Conservation (phyloP, 1,139 yeast genomes). For the Geotrichum fermentans region DNA sequence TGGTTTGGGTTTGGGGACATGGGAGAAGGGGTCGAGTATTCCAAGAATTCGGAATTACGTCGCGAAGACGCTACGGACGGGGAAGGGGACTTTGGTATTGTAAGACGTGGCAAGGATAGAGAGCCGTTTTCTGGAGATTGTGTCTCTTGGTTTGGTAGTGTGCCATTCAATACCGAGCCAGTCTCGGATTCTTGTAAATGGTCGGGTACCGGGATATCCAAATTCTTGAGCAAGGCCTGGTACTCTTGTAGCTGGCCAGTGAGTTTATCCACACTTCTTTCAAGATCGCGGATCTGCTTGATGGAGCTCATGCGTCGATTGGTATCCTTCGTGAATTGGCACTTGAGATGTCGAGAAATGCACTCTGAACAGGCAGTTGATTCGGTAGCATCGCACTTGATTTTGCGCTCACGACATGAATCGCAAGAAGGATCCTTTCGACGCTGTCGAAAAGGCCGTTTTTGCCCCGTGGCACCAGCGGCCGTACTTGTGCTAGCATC, state of each 20-base stretch:
- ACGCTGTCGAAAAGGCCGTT: conserved; percentile 31
- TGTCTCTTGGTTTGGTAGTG: background rate
- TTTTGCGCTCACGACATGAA: conserved; percentile 36
- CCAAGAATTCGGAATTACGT: conserved; percentile 9
- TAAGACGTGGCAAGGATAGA: conserved; percentile 3
- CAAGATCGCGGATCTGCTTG: conserved; percentile 27
- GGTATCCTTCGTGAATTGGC: conserved; percentile 33
- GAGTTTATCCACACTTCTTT: conserved; percentile 22
- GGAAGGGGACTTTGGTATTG: conserved; percentile 11
- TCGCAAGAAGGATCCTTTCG: conserved; percentile 36
- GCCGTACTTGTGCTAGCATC: conserved; percentile 1
- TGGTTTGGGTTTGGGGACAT: conserved; percentile 7
- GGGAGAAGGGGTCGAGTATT: conserved; percentile 7
- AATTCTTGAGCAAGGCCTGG: conserved; percentile 20
- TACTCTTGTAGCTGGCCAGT: conserved; percentile 21
- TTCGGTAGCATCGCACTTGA: conserved; percentile 35
- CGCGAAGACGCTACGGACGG: conserved; percentile 6
- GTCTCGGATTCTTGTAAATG: conserved; percentile 23
- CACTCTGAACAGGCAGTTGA: conserved; percentile 34
- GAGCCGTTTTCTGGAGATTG: background rate
- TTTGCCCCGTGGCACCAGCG: conserved; percentile 1
- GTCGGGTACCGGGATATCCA: conserved; percentile 26
- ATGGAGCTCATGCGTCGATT: conserved; percentile 30
- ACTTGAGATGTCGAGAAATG: conserved; percentile 30
- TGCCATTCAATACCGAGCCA: conserved; percentile 16